A percentile compares a stretch with the other conserved stretches of the same genome.
phyloP scores from a whole-genome alignment of 305 asterid species.

The Solanum chacoense region DNA sequence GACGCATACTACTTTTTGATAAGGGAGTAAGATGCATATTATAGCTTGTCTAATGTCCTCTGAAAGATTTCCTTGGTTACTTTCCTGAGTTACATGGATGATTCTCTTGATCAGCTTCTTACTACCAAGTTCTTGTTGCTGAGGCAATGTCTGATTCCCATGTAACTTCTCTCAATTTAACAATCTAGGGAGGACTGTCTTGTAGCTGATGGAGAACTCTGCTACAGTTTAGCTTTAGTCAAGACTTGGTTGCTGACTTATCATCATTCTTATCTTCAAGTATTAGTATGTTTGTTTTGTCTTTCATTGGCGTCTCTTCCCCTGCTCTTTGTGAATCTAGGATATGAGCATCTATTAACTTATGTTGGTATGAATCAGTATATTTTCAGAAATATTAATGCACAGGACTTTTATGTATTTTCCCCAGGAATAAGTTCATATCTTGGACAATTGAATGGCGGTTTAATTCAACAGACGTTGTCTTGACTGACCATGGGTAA shows the following conservation, averaged over 20 bases:
- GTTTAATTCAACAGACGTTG: slow-evolving; percentile 61
- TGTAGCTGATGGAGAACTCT: background rate
- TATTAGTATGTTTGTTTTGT: background rate
- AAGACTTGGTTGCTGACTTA: background rate
- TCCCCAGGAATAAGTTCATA: slow-evolving; percentile 52
- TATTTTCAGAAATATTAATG: background rate
- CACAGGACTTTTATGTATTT: slow-evolving; percentile 2
- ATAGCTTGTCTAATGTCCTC: background rate
- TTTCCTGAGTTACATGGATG: background rate
- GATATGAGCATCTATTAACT: background rate
- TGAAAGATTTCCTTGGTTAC: background rate
- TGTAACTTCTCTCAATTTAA: background rate
- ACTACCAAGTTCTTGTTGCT: background rate
- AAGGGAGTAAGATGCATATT: background rate
- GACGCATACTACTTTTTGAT: background rate
- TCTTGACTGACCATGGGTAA: slow-evolving; percentile 71
- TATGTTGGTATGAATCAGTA: background rate
- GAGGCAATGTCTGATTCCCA: background rate
- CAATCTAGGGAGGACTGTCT: background rate
- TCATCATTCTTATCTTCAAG: background rate
- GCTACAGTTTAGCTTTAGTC: background rate
- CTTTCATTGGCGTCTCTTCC: background rate
- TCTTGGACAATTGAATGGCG: slow-evolving; percentile 87
- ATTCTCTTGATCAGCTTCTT: background rate
- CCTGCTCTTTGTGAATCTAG: background rate